phyloP scores from a whole-genome alignment of 2,329 filamentous ascomycete genomes.

The Fusarium irregulare region DNA sequence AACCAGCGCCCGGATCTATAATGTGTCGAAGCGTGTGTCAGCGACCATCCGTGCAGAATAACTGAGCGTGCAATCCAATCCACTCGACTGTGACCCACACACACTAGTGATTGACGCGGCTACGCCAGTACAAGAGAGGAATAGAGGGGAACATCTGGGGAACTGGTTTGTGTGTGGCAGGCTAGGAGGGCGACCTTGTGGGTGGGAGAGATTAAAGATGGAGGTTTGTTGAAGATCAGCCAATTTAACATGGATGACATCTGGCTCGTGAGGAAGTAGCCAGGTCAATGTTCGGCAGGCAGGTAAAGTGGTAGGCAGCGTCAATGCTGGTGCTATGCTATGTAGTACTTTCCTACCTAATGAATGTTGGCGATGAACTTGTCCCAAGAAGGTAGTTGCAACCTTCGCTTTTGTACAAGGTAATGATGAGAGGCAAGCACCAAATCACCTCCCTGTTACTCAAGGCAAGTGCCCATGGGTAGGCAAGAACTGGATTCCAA shows the following conservation, averaged over 20 bases:
- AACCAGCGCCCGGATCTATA: constrained; percentile 40
- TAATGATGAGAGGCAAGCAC: neutral
- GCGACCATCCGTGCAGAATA: constrained; percentile 31
- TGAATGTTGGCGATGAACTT: neutral
- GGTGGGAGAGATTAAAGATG: constrained; percentile 23
- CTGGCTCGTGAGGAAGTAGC: neutral
- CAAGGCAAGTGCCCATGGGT: neutral
- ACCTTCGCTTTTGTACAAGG: neutral
- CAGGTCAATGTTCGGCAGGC: neutral
- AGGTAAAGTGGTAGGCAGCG: neutral
- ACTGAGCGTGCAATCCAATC: neutral
- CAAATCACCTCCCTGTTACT: neutral
- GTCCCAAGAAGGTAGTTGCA: neutral
- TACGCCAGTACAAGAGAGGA: constrained; percentile 21
- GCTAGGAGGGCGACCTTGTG: neutral
- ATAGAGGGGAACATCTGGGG: constrained; percentile 31
- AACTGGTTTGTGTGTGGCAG: constrained; percentile 10
- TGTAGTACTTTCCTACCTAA: neutral
- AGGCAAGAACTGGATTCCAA: neutral
- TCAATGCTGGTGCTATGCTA: neutral
- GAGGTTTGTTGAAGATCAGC: constrained; percentile 11
- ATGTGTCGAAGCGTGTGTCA: constrained; percentile 44
- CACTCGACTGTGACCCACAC: constrained; percentile 7
- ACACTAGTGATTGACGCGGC: constrained; percentile 22
- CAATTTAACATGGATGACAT: constrained; percentile 3